phyloP scores from a whole-genome alignment of 805 yeast genomes.

The Candida montana region DNA sequence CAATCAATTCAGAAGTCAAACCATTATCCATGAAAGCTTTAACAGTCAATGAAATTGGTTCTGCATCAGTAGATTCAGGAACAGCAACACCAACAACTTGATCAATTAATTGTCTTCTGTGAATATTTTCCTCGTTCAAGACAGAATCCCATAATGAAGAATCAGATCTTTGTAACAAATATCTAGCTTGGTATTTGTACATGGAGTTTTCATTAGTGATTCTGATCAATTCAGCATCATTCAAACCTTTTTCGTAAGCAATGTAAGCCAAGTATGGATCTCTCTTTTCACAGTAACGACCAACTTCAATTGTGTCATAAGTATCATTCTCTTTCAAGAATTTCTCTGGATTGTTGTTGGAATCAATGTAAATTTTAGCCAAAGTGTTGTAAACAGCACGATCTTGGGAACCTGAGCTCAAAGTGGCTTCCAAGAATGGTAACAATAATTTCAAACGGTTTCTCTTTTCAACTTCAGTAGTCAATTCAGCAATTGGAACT shows the following conservation, averaged over 20 bases:
- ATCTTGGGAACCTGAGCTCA: constrained; percentile 79
- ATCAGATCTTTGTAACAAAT: constrained; percentile 85
- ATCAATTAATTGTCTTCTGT: constrained; percentile 88
- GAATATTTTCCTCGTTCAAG: constrained; percentile 65
- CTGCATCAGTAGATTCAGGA: constrained; percentile 89
- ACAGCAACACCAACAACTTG: constrained; percentile 95
- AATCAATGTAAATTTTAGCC: constrained; percentile 96
- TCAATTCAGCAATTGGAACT: constrained; percentile 86
- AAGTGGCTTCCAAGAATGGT: constrained; percentile 88
- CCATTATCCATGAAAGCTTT: constrained; percentile 96
- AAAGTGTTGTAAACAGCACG: constrained; percentile 90
- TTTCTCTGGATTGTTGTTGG: constrained; percentile 95
- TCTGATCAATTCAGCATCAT: constrained; percentile 81
- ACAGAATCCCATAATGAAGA: constrained; percentile 77
- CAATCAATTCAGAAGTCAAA: constrained; percentile 87
- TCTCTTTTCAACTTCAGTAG: constrained; percentile 93
- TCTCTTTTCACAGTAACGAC: constrained; percentile 97
- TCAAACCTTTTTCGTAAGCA: constrained; percentile 92
- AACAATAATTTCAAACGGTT: constrained; percentile 85
- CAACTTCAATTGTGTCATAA: constrained; percentile 92
- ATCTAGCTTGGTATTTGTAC: constrained; percentile 99
- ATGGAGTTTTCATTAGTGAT: constrained; percentile 96
- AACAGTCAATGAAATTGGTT: constrained; percentile 88
- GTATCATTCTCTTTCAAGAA: constrained; percentile 85
- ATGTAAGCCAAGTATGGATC: constrained; percentile 98